A percentile compares a stretch with the other conserved stretches of the same genome.
These are phyloP conservation scores for Halophytophthora batemanensis DNA, from an alignment of 352 stramenopile genomes.

Conservation along the genomic window DNA sequence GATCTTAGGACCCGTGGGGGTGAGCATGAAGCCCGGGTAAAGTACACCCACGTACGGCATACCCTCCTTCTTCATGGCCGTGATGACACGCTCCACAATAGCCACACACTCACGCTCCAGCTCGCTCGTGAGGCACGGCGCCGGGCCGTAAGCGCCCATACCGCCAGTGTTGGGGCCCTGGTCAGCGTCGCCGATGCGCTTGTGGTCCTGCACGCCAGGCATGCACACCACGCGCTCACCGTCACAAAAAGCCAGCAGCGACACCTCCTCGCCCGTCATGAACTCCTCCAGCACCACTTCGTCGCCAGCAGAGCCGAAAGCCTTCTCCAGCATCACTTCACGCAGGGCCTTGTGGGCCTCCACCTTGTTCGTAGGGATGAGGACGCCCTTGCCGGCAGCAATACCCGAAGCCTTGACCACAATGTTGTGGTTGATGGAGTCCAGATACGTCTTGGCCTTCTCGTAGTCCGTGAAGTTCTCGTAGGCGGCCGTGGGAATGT, in stretches of 20 bases:
- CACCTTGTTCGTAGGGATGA: constrained; percentile 93
- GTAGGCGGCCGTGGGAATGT: constrained; percentile 97
- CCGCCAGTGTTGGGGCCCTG: constrained; percentile 98
- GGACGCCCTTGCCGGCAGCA: constrained; percentile 98
- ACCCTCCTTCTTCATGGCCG: constrained; percentile 90
- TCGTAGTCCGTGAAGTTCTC: constrained; percentile 95
- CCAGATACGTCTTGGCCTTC: constrained; percentile 90
- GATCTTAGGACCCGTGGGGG: constrained; percentile 89
- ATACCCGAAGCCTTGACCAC: constrained; percentile 99
- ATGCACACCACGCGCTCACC: constrained; percentile 94
- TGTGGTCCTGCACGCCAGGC: constrained; percentile 98
- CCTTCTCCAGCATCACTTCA: constrained; percentile 97
- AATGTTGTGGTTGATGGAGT: constrained; percentile 92
- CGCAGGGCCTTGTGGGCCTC: constrained; percentile 93
- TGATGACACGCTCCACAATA: constrained; percentile 76
- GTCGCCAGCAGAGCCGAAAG: constrained; percentile 94
- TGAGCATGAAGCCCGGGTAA: constrained; percentile 99
- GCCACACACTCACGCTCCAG: constrained; percentile 92
- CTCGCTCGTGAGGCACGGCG: constrained; percentile 93
- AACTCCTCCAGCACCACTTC: constrained; percentile 99
- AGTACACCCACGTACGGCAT: constrained; percentile 98
- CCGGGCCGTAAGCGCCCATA: constrained; percentile 98
- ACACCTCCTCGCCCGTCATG: constrained; percentile 97
- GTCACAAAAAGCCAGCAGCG: constrained; percentile 97
- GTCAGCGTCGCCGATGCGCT: constrained; percentile 97